These are phyloP conservation scores for Flaveria bidentis DNA, from an alignment of 129 eudicot species.

Conservation along the genomic window DNA sequence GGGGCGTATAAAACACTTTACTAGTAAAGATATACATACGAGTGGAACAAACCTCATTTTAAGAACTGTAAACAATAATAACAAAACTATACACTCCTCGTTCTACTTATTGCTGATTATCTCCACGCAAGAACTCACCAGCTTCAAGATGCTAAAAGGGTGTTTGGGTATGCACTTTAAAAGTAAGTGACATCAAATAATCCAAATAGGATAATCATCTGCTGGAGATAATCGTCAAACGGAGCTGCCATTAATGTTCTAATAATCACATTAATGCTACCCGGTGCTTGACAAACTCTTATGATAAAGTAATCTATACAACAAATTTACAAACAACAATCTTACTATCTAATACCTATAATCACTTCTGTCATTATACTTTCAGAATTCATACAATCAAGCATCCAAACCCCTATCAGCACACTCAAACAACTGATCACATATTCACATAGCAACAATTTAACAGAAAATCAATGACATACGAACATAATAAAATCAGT, in stretches of 20 bases:
- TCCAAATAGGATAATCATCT: neutral
- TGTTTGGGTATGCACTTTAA: neutral
- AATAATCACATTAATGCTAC: slow-evolving; percentile 6
- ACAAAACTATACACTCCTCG: slow-evolving; percentile 20
- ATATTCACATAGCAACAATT: slow-evolving; percentile 15
- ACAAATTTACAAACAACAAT: neutral
- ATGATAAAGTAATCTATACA: neutral
- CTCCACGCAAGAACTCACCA: slow-evolving; percentile 2
- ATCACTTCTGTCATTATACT: neutral
- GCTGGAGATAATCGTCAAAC: neutral
- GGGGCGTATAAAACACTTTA: neutral
- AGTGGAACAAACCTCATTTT: neutral
- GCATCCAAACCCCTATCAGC: neutral
- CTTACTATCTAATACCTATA: neutral
- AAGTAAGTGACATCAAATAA: slow-evolving; percentile 7
- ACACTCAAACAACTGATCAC: slow-evolving; percentile 5
- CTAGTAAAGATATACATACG: neutral
- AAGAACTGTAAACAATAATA: neutral
- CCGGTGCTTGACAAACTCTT: neutral
- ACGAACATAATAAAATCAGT: neutral
- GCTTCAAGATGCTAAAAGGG: slow-evolving; percentile 12
- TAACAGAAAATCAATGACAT: neutral
- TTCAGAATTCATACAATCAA: neutral
- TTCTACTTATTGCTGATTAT: neutral
- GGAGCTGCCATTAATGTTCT: neutral